Base-by-base conservation (phyloP, 2,329 filamentous ascomycete species). In the Proliferodiscus dingleyae region DNA sequence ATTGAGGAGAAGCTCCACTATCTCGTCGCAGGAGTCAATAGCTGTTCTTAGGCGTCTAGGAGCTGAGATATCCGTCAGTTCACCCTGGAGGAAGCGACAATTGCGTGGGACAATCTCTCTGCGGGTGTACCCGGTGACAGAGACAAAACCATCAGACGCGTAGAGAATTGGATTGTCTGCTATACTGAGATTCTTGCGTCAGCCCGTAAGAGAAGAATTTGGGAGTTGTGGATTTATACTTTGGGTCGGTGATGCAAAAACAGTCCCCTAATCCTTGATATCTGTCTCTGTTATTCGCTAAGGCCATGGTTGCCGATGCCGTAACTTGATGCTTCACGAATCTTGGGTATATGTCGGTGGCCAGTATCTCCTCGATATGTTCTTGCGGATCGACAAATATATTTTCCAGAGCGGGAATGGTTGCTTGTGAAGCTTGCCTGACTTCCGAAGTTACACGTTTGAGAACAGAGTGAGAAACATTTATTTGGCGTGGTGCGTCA, bases 231-330 rank as follows among this genome's bases (percentile, higher is more conserved):
- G n/a, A 10, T 24, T 38, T 44, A 41, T 47, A 63, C 60, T 44
- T 54, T 10, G 74, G 73, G 53, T 81, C 73, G 1, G 74, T 78
- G 13, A 82, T 58, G 45, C 76, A 78, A 52, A 82, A 81, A 18
- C 77, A 76, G 39, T 77, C 70, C 7, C 76, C 78, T 0, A 83
- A 66, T 0, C 79, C 79, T 2, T 72, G 71, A 43, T 73, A 81
- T 47, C 58, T 64, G 19, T 41, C 66, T 56, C 58, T 57, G 46
- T 68, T 63, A 4, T 66, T 59, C 2, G 71, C 66, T 3, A 80
- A 58, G 1, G 74, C 71, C 29, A 65, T 61, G 3, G 66, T 66
- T 4, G 72, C 71, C 41, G 69, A 70, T 23, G 68, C 59, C 1
- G 69, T 70, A 43, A 78, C 62, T 54, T 78, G 75, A 44, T 72